Conservation (phyloP, 768 basidiomycete species). For the Mycena amicta region DNA sequence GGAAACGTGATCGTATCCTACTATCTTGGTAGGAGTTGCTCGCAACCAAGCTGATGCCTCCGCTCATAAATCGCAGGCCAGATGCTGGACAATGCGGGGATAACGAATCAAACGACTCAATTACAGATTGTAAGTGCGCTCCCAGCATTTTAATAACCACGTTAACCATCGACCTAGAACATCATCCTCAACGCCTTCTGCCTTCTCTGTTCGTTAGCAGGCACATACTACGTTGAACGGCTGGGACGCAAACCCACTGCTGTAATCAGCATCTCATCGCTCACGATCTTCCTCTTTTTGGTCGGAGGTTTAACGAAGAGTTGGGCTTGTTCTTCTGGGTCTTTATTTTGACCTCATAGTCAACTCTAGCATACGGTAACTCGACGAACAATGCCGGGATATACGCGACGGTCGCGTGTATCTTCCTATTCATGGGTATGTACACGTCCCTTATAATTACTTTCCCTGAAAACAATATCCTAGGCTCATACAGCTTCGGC, state of each 20-base stretch:
- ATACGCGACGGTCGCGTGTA: constrained; percentile 25
- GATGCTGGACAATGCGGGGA: constrained; percentile 26
- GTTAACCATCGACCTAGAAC: constrained; percentile 14
- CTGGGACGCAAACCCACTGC: constrained; percentile 27
- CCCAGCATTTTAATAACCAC: neutral
- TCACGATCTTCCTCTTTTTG: constrained; percentile 26
- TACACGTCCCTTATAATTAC: neutral
- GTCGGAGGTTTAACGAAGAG: constrained; percentile 28
- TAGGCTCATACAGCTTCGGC: constrained; percentile 25
- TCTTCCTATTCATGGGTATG: constrained; percentile 25
- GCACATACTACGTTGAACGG: constrained; percentile 25
- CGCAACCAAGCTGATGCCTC: too few relatives aligned
- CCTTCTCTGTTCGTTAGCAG: constrained; percentile 22
- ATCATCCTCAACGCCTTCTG: constrained; percentile 29
- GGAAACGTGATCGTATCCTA: constrained; percentile 28
- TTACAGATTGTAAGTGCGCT: constrained; percentile 23
- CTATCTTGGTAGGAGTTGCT: too few relatives aligned
- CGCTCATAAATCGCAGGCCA: too few relatives aligned
- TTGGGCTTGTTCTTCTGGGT: neutral
- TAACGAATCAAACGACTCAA: constrained; percentile 23
- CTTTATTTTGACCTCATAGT: too few relatives aligned
- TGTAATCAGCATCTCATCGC: constrained; percentile 21
- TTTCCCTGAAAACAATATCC: neutral
- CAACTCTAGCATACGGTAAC: constrained; percentile 23
- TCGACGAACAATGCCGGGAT: constrained; percentile 27